phyloP scores from a whole-genome alignment of 2,329 filamentous ascomycete genomes.

The Ascochyta koolunga region DNA sequence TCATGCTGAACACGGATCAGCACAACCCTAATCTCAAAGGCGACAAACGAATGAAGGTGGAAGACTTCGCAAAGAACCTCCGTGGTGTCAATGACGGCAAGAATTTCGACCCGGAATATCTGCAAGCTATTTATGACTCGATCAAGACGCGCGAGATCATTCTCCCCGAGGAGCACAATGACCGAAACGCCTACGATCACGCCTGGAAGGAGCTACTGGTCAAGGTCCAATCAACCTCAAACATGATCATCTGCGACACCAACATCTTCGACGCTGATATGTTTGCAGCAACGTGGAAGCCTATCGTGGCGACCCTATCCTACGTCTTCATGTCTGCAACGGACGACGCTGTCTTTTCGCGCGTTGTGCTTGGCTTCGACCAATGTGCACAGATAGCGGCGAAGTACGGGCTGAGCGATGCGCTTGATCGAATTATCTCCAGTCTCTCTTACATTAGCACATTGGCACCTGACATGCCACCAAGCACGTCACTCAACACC shows the following conservation, averaged over 20 bases:
- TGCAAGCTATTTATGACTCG: conserved; percentile 85
- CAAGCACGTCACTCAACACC: conserved; percentile 88
- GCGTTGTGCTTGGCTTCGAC: conserved; percentile 92
- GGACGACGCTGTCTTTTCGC: conserved; percentile 92
- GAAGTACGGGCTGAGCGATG: conserved; percentile 80
- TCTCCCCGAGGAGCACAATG: conserved; percentile 94
- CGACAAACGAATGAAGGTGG: conserved; percentile 80
- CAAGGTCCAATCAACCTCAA: conserved; percentile 78
- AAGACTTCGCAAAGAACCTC: conserved; percentile 87
- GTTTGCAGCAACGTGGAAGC: conserved; percentile 95
- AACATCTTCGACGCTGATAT: conserved; percentile 97
- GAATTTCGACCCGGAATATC: conserved; percentile 82
- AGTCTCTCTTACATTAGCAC: conserved; percentile 91
- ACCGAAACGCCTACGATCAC: conserved; percentile 94
- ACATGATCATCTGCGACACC: conserved; percentile 80
- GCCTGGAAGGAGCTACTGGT: conserved; percentile 93
- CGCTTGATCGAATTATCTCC: conserved; percentile 89
- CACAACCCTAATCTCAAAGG: conserved; percentile 89
- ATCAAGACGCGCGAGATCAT: conserved; percentile 96
- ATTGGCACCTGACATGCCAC: conserved; percentile 74
- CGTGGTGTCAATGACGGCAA: conserved; percentile 85
- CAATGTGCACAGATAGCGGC: conserved; percentile 94
- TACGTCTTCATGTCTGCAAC: conserved; percentile 99
- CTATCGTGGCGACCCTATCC: conserved; percentile 90
- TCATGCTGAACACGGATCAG: conserved; percentile 96